Evolutionary conservation across 345 rosid genomes (phyloP).

Genomic region (Pistacia integerrima): DNA sequence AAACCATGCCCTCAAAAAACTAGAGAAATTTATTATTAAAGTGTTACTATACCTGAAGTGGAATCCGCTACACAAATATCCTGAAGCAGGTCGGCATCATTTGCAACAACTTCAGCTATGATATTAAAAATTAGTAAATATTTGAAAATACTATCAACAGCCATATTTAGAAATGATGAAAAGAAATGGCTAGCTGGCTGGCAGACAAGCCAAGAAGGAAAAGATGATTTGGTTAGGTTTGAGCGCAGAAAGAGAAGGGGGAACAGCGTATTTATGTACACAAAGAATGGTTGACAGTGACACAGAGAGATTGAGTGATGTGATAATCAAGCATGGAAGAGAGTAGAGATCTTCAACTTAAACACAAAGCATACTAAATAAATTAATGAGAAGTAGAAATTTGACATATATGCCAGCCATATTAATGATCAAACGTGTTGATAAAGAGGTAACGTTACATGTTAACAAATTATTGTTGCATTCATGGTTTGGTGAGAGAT

Average conservation of each 20-base stretch:
- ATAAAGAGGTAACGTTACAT: neutral
- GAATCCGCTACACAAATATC: conserved; percentile 64
- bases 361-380: conserved; percentile 37
- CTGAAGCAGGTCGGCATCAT: conserved; percentile 69
- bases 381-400: neutral
- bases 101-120: conserved; percentile 34
- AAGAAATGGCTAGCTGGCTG: neutral
- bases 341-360: conserved; percentile 29
- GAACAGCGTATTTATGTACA: neutral
- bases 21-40: neutral
- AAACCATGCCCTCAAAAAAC: neutral
- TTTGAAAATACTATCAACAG: neutral
- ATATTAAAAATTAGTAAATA: conserved; percentile 21
- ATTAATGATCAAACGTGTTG: neutral
- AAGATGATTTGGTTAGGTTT: conserved; percentile 12
- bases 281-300: neutral
- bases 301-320: conserved; percentile 16
- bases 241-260: neutral
- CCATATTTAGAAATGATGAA: conserved; percentile 3
- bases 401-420: neutral
- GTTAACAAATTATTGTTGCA: neutral
- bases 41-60: conserved; percentile 30
- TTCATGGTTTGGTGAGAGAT: conserved; percentile 13
- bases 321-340: conserved; percentile 8
- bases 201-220: neutral